Evolutionary conservation across 352 stramenopile genomes (phyloP).

Genomic region (Phytophthora podocarpi): DNA sequence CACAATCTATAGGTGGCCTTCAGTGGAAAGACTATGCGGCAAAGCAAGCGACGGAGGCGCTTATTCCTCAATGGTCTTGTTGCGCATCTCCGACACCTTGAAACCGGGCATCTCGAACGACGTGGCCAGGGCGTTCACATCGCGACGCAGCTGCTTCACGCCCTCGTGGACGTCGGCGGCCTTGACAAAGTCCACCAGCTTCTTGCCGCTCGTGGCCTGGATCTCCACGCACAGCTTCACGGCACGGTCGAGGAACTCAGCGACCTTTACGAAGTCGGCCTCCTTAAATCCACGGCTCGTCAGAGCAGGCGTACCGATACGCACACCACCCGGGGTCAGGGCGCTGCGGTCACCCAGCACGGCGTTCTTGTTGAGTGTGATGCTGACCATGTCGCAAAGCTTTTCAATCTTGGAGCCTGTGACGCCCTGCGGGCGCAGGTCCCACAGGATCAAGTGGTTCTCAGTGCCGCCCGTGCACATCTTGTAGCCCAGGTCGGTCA

Average conservation of each 20-base stretch:
- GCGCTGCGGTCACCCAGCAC: constrained; percentile 96
- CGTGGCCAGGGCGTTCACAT: constrained; percentile 94
- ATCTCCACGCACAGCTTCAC: constrained; percentile 95
- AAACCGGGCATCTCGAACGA: constrained; percentile 97
- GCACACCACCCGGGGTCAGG: constrained; percentile 94
- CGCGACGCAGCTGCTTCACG: constrained; percentile 89
- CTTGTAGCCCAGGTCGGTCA: constrained; percentile 94
- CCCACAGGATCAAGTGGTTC: constrained; percentile 99
- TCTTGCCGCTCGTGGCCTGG: constrained; percentile 91
- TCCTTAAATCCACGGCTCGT: constrained; percentile 98
- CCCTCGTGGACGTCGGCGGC: constrained; percentile 83
- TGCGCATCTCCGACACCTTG: constrained; percentile 89
- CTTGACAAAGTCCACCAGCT: constrained; percentile 93
- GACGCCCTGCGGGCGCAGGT: constrained; percentile 94
- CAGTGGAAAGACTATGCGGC: constrained; percentile 26
- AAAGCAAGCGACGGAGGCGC: constrained; percentile 2
- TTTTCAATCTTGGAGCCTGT: constrained; percentile 99
- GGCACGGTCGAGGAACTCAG: constrained; percentile 95
- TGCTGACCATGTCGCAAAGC: constrained; percentile 96
- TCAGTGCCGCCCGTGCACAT: constrained; percentile 98
- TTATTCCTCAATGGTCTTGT: constrained; percentile 84
- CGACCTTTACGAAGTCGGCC: constrained; percentile 95
- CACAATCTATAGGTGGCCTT: constrained; percentile 36
- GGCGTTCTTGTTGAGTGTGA: constrained; percentile 99
- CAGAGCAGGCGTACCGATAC: constrained; percentile 95